Conservation (phyloP, 305 asterid species). For the Lippia alba region DNA sequence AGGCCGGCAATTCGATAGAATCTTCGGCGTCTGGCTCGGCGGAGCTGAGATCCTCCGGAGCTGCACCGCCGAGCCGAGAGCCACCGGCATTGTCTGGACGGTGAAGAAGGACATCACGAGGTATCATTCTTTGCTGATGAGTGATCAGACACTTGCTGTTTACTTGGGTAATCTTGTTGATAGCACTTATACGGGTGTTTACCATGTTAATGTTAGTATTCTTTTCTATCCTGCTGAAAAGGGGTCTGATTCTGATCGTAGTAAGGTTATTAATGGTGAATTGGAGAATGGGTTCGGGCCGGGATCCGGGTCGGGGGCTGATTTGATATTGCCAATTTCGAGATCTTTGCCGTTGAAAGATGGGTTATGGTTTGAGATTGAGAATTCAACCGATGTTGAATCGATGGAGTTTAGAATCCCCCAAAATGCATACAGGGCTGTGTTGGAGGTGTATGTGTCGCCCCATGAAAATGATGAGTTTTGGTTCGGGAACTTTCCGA, state of each 20-base stretch:
- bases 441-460: constrained; percentile 85
- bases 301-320: constrained; percentile 54
- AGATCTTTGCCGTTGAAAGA: constrained; percentile 70
- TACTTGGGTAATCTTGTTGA: constrained; percentile 75
- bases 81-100: constrained; percentile 76
- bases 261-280: constrained; percentile 16
- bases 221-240: constrained; percentile 71
- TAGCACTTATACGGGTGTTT: constrained; percentile 78
- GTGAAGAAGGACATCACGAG: constrained; percentile 81
- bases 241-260: constrained; percentile 3
- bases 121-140: constrained; percentile 68
- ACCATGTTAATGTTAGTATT: constrained; percentile 66
- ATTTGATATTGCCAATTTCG: constrained; percentile 81
- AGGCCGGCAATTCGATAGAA: constrained; percentile 87
- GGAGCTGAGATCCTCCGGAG: constrained; percentile 93
- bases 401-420: constrained; percentile 67
- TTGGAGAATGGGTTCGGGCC: constrained; percentile 23
- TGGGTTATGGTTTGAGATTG: constrained; percentile 84
- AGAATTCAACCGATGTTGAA: constrained; percentile 56
- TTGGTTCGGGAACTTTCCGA: constrained; percentile 74
- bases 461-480: constrained; percentile 89
- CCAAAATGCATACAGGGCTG: constrained; percentile 66
- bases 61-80: constrained; percentile 86
- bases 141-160: constrained; percentile 67
- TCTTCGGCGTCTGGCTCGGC: constrained; percentile 89